Evolutionary conservation across 1,139 yeast genomes (phyloP), one percentile per base, ranked within the genome.

Genomic region (Wickerhamomyces sp.): DNA sequence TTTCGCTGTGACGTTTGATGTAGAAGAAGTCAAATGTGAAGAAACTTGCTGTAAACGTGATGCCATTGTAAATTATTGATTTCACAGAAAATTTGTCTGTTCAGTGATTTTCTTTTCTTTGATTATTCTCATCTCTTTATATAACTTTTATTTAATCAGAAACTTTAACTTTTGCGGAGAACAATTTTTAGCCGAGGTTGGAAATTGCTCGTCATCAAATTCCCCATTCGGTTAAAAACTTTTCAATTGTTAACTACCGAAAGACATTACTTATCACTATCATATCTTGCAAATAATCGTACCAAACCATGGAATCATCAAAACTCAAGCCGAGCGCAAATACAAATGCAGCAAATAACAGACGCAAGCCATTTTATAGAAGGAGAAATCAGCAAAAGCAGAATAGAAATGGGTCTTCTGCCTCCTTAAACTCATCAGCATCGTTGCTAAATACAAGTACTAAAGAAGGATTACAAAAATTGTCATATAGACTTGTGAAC

Each of bases 41-140:
- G 73, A 65, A 54, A 80, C 65, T 61, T 78, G 84, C 47, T 70
- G 68, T 54, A 80, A 67, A 74, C 88, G 76, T 49, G 78, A 78
- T 80, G 76, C 15, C 35, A 32, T 32, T 13, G 76, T n/a, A 20
- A n/a, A n/a, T n/a, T n/a, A n/a, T n/a, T n/a, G n/a, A n/a, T n/a
- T n/a, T n/a, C n/a, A n/a, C n/a, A n/a, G n/a, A n/a, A n/a, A n/a
- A n/a, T n/a, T n/a, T n/a, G n/a, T n/a, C n/a, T n/a, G n/a, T n/a
- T n/a, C n/a, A n/a, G n/a, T n/a, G n/a, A n/a, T n/a, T n/a, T n/a
- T n/a, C n/a, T n/a, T n/a, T n/a, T n/a, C n/a, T n/a, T n/a, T n/a
- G n/a, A n/a, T n/a, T n/a, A n/a, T n/a, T n/a, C n/a, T n/a, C n/a
- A n/a, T n/a, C n/a, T n/a, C n/a, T n/a, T n/a, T n/a, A n/a, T n/a